Base-by-base conservation (phyloP, 2,329 filamentous ascomycete species). In the Cyanodermella asteris region DNA sequence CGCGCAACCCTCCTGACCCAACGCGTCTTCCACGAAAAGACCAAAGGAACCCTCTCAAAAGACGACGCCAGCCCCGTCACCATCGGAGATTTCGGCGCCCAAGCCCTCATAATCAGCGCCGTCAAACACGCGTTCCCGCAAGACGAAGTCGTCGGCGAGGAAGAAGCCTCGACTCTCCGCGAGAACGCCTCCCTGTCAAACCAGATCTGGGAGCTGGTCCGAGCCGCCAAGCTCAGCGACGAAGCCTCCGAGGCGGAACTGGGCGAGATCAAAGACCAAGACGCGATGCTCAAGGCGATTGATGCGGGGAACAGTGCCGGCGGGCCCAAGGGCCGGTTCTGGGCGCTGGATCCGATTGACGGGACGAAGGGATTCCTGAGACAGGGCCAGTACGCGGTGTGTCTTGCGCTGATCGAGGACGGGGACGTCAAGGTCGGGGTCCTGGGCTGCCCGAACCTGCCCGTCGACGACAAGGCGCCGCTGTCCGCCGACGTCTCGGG, bases 311-410 rank as follows among this genome's bases (percentile, higher is more conserved):
- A 64, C 44, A 77, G 71, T 49, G 51, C 63, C 29, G 80, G 80
- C 31, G 80, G 80, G 15, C 48, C 53, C 31, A 61, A 56, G 35
- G 81, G 80, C 33, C 63, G 87, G 36, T 78, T 94, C 48, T 97
- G 87, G 87, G 77, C 84, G 20, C 70, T 97, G 29, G 87, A 97
- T 50, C 87, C 87, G 31, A 93, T 97, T 34, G 87, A 97, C 49
- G 87, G 87, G 36, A 97, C 87, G 27, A 91, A 93, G 55, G 90
- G 87, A 16, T 97, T 97, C 56, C 59, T 97, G 31, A 68, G 90
- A 33, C 87, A 87, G 26, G 90, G 82, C 19, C 87, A 97, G 55
- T 97, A 97, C 46, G 90, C 87, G 28, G 81, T 97, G 27, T 93
- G 84, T 45, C 64, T 97, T 5, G 87, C 67, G 18, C 59, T 97